Evolutionary conservation across 306 rosid species (phyloP).

Genomic region (Medicago lupulina): DNA sequence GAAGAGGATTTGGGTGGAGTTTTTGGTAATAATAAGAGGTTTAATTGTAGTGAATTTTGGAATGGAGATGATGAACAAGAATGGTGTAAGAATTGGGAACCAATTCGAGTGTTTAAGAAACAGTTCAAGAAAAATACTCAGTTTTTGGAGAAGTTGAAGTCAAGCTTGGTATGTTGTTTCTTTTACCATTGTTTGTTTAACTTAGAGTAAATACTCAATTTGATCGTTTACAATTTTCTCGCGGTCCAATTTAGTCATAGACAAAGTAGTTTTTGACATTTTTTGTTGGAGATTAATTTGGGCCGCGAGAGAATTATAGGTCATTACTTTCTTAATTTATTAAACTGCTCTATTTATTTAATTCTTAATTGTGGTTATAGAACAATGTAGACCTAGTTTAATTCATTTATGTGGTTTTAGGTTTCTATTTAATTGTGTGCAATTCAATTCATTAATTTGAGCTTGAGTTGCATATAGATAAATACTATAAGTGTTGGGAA

Average conservation of each 20-base stretch:
- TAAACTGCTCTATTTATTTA: background rate
- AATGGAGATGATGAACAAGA: conserved; percentile 50
- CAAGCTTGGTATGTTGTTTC: conserved; percentile 62
- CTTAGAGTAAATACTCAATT: no score
- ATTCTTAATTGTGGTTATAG: background rate
- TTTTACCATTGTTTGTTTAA: background rate
- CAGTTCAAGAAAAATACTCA: conserved; percentile 84
- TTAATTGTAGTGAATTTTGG: conserved; percentile 56
- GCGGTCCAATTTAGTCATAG: no score
- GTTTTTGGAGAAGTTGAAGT: conserved; percentile 79
- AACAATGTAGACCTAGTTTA: background rate
- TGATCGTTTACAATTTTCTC: no score
- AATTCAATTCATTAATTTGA: background rate
- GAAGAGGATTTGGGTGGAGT: conserved; percentile 46
- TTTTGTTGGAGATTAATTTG: no score
- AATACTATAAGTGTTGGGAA: no score
- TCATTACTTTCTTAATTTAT: no score
- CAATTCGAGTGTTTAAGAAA: conserved; percentile 81
- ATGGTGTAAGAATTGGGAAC: conserved; percentile 71
- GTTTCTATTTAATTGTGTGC: background rate
- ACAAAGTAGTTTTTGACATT: no score
- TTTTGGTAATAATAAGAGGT: conserved; percentile 50
- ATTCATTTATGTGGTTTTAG: background rate
- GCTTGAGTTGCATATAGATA: background rate
- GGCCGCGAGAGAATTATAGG: no score